Base-by-base conservation (phyloP, 768 basidiomycete genomes). In the Pisolithus tinctorius region DNA sequence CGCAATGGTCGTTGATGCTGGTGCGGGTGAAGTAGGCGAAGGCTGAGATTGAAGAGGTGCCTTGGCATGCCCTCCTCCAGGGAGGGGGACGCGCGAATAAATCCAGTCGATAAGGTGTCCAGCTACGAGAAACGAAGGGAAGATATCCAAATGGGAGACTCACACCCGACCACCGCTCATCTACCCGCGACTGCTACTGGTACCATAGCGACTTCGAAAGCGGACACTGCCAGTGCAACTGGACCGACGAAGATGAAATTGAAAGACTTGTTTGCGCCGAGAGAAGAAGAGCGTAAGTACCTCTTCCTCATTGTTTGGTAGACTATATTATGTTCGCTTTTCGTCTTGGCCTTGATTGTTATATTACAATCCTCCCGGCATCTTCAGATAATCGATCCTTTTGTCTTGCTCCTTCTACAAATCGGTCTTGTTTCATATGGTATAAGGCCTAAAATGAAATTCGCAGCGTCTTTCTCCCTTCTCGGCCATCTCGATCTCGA, bases 401-500 rank as follows among this genome's bases (percentile, higher is more conserved):
- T 7, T 7, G 7, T 27, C 27, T 27, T 3, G 27, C 7, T 27
- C 27, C 3, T 27, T n/a, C 7, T 43, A 26, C 50, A 47, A 45
- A 4, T 26, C 29, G 8, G 47, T 50, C 45, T 38, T 48, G 10
- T 47, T 30, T 23, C 2, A 25, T 29, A 9, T 14, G 27, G 27
- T 7, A 7, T 7, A 27, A 7, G 27, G 7, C 7, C 27, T 7
- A 4, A 41, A 3, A 27, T 9, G 3, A 36, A 30, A 4, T 27
- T 48, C 6, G 6, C 53, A 84, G 84, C 68, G 38, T 79, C 79
- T 17, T 91, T 91, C 66, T 89, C 89, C 10, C 72, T 91, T 17
- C 72, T 90, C 4, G 78, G 77, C 0, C 82, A 89, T 55, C 77
- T 91, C 34, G 82, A 86, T 46, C 71, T 90, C 23, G 88, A 90